Percentiles rank a stretch among this genome's conserved stretches.
phyloP scores from a whole-genome alignment of 257 asterid genomes.

The Mentha longifolia region DNA sequence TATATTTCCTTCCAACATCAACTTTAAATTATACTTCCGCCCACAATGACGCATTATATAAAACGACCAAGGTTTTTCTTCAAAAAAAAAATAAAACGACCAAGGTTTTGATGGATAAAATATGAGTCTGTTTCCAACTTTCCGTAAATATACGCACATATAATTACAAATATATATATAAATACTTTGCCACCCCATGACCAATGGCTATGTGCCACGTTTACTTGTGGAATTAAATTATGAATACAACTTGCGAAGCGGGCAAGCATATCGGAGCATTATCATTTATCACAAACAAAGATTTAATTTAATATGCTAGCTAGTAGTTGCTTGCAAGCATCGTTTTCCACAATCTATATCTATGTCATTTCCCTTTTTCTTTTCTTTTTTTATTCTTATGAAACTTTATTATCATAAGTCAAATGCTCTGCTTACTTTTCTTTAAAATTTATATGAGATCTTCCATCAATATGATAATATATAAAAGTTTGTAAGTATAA shows the following conservation, averaged over 20 bases:
- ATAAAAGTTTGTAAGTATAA: too few relatives aligned
- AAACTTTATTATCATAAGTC: neutral
- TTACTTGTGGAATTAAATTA: neutral
- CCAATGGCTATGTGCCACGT: slow-evolving; percentile 35
- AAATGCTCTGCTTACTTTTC: neutral
- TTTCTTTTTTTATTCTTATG: neutral
- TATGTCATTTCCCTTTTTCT: neutral
- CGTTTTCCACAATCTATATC: slow-evolving; percentile 37
- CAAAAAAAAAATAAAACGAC: too few relatives aligned
- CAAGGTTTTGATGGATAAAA: neutral
- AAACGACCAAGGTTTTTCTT: neutral
- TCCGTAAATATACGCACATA: slow-evolving; percentile 15
- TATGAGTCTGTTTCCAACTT: neutral
- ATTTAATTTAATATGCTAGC: too few relatives aligned
- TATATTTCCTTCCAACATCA: too few relatives aligned
- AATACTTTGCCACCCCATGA: slow-evolving; percentile 33
- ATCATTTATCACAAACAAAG: neutral
- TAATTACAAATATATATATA: neutral
- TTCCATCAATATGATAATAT: too few relatives aligned
- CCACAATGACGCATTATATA: neutral
- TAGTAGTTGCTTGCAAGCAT: slow-evolving; percentile 35
- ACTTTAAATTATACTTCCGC: neutral
- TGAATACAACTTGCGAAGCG: slow-evolving; percentile 26
- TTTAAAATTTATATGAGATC: neutral
- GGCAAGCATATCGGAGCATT: slow-evolving; percentile 23